phyloP scores from a whole-genome alignment of 768 basidiomycete species.

The Pisolithus orientalis region DNA sequence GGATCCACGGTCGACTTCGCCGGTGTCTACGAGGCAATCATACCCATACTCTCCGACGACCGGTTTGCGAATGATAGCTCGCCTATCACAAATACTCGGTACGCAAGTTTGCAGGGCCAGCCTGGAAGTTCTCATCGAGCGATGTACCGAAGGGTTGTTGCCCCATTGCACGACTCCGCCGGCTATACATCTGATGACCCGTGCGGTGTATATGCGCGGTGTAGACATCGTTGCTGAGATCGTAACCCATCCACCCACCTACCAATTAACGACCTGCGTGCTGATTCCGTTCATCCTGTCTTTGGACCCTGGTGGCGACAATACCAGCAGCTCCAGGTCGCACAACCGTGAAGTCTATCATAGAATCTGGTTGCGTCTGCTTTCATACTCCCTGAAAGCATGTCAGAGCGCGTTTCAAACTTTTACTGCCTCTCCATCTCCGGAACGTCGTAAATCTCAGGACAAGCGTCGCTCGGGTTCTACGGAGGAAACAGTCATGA shows the following conservation, averaged over 20 bases:
- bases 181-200: conserved; percentile 36
- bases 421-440: conserved; percentile 14
- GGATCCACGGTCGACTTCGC: conserved; percentile 49
- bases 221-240: conserved; percentile 51
- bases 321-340: conserved; percentile 35
- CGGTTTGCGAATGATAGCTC: conserved; percentile 45
- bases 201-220: conserved; percentile 43
- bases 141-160: conserved; percentile 37
- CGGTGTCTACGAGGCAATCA: conserved; percentile 47
- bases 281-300: conserved; percentile 55
- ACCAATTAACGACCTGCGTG: conserved; percentile 57
- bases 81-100: conserved; percentile 43
- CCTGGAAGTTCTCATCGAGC: conserved; percentile 41
- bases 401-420: conserved; percentile 33
- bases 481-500: conserved; percentile 20
- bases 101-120: conserved; percentile 40
- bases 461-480: conserved; percentile 24
- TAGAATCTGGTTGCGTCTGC: conserved; percentile 55
- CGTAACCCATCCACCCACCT: conserved; percentile 47
- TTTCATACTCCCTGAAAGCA: conserved; percentile 51
- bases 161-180: conserved; percentile 30
- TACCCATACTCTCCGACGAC: conserved; percentile 37
- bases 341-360: conserved; percentile 42
- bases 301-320: conserved; percentile 41
- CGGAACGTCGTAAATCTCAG: conserved; percentile 43